Evolutionary conservation across 768 basidiomycete species (phyloP), one percentile per base, ranked within the genome.

Genomic region (Kwoniella heveanensis): DNA sequence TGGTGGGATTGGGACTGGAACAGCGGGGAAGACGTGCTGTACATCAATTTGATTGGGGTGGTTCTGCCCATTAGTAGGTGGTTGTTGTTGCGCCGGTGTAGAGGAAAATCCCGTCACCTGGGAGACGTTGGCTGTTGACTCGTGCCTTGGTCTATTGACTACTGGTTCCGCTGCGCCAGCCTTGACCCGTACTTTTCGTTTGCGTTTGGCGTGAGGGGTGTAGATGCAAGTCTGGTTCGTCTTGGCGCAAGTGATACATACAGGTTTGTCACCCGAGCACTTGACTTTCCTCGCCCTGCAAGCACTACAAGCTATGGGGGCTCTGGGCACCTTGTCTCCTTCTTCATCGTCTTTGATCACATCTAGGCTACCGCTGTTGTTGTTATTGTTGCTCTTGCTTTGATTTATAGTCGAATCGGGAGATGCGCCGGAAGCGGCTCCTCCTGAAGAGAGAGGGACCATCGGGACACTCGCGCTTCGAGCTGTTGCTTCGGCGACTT

Each of bases 201-300:
- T 53, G 13, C 60, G 50, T 24, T 48, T 50, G 36, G 32, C 52
- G 39, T 60, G 58, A 5, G 48, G 60, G 24, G 52, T 27, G 21
- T 61, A 61, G 21, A 53, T 37, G 49, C 60, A 61, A 3, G 49
- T 50, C 26, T 54, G 51, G 21, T 17, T 26, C 21, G 17, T 26
- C 19, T 54, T 53, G 17, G 27, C 37, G 37, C 60, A 61, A 5
- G 50, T 53, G 15, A 19, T 26, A 25, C 60, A 61, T n/a, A 54
- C 46, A 15, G 60, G 60, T 19, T 37, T 48, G 32, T 61, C 60
- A 6, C 60, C 60, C 5, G 60, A 61, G 26, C 60, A 61, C 25
- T 61, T 61, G 2, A 61, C 32, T 21, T 61, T 61, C 1, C 60
- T 19, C 17, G 60, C 32, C 24, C 60, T 27, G 44, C 60, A 61